phyloP scores from a whole-genome alignment of 2,329 filamentous ascomycete species.

The Sphaerostilbella broomeana region DNA sequence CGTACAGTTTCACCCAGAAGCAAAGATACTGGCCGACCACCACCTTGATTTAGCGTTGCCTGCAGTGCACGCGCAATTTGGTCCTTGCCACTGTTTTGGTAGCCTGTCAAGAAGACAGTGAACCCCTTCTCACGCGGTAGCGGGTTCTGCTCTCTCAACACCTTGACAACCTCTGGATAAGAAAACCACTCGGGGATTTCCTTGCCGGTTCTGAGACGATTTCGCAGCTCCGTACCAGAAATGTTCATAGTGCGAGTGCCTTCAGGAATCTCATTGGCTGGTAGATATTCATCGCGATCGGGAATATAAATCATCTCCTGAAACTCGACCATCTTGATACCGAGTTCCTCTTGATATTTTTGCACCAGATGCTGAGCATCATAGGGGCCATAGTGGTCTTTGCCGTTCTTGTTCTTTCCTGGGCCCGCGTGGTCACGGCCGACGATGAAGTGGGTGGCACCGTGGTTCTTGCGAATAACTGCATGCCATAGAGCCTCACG shows the following conservation, averaged over 20 bases:
- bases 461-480: conserved; percentile 99
- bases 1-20: conserved; percentile 94
- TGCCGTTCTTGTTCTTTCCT: conserved; percentile 94
- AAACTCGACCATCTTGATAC: conserved; percentile 98
- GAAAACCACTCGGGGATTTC: conserved; percentile 99
- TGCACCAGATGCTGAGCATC: conserved; percentile 94
- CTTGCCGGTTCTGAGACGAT: conserved; percentile 81
- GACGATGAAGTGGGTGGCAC: conserved; percentile 98
- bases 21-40: conserved; percentile 87
- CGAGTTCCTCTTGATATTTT: conserved; percentile 93
- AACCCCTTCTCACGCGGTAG: conserved; percentile 88
- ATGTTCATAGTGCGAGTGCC: conserved; percentile 84
- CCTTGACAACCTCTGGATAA: conserved; percentile 95
- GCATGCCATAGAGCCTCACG: conserved; percentile 99
- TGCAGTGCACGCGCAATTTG: conserved; percentile 92
- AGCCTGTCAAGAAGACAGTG: conserved; percentile 96
- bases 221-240: conserved; percentile 83
- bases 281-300: conserved; percentile 92
- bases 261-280: conserved; percentile 79
- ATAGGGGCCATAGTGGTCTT: conserved; percentile 97
- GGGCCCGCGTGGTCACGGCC: conserved; percentile 97
- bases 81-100: conserved; percentile 95
- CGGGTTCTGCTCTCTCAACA: conserved; percentile 93
- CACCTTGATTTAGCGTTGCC: conserved; percentile 96
- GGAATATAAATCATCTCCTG: conserved; percentile 99